These are phyloP conservation scores for Ogataea trehalophila DNA, from an alignment of 805 yeast species.

Conservation along the genomic window DNA sequence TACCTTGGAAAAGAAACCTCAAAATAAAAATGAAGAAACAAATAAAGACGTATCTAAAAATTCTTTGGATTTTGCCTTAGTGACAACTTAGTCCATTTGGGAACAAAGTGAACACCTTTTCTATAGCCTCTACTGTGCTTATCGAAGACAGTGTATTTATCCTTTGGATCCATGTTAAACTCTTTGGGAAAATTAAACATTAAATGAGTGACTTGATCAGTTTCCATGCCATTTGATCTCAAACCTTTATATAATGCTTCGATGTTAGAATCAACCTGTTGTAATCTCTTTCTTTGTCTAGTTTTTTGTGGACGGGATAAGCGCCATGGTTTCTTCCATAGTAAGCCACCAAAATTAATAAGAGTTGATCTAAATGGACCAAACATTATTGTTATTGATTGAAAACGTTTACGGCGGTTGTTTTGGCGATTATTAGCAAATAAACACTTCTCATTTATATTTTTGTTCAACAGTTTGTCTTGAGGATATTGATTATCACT, in stretches of 20 bases:
- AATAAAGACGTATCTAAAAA: slow-evolving; percentile 34
- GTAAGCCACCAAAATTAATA: slow-evolving; percentile 61
- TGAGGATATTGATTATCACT: too few species aligned
- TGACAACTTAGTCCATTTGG: slow-evolving; percentile 87
- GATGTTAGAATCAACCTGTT: slow-evolving; percentile 74
- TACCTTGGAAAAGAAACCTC: neutral
- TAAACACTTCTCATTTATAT: too few species aligned
- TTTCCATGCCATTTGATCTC: slow-evolving; percentile 27
- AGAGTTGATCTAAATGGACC: slow-evolving; percentile 67
- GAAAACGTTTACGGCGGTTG: neutral
- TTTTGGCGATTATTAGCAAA: too few species aligned
- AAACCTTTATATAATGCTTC: slow-evolving; percentile 55
- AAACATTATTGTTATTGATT: slow-evolving; percentile 15
- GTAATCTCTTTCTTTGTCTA: slow-evolving; percentile 80
- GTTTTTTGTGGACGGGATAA: slow-evolving; percentile 76
- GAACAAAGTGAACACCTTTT: slow-evolving; percentile 81
- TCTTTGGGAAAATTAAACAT: slow-evolving; percentile 67
- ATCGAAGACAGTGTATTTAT: slow-evolving; percentile 85
- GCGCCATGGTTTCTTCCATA: slow-evolving; percentile 78
- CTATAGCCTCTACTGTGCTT: slow-evolving; percentile 73
- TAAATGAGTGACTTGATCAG: slow-evolving; percentile 33
- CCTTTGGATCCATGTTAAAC: slow-evolving; percentile 68
- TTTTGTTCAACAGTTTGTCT: too few species aligned
- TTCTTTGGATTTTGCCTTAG: slow-evolving; percentile 75
- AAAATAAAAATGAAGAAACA: neutral